phyloP scores from a whole-genome alignment of 108 stramenopile species.

The Nitzschia putrida region DNA sequence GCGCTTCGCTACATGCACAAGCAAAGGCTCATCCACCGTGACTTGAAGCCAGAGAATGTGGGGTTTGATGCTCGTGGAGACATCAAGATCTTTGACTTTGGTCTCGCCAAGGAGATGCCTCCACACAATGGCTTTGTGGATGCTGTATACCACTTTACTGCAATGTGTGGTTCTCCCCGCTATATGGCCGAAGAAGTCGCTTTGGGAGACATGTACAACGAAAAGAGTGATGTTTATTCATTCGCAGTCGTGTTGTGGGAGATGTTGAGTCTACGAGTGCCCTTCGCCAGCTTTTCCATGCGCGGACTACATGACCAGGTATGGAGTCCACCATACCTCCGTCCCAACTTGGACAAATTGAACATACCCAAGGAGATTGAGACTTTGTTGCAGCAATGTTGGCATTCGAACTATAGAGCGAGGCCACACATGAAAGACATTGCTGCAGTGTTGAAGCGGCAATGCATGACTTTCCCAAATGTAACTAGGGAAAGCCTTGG shows the following conservation, averaged over 20 bases:
- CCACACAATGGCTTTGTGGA: constrained; percentile 18
- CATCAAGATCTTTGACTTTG: constrained; percentile 62
- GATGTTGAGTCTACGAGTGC: constrained; percentile 35
- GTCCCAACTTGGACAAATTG: constrained; percentile 12
- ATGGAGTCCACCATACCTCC: constrained; percentile 7
- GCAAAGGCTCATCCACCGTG: constrained; percentile 12
- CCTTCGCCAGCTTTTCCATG: constrained; percentile 7
- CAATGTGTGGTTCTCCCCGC: constrained; percentile 56
- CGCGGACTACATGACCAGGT: constrained; percentile 3
- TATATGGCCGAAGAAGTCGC: constrained; percentile 57
- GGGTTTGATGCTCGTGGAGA: constrained; percentile 34
- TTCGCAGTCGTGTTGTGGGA: constrained; percentile 77
- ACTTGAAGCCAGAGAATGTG: constrained; percentile 23
- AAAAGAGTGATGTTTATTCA: constrained; percentile 71
- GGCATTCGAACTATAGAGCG: constrained; percentile 5
- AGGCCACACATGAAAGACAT: constrained; percentile 10
- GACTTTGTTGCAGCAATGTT: not conserved
- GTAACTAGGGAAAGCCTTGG: not conserved
- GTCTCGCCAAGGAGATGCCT: constrained; percentile 50
- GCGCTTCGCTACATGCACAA: constrained; percentile 17
- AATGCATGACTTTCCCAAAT: constrained; percentile 8
- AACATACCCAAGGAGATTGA: not conserved
- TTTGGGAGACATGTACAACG: constrained; percentile 50
- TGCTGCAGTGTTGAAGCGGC: not conserved
- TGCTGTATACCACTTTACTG: constrained; percentile 58